phyloP scores from a whole-genome alignment of 1,284 basidiomycete genomes.

The Ustilago bromivora region DNA sequence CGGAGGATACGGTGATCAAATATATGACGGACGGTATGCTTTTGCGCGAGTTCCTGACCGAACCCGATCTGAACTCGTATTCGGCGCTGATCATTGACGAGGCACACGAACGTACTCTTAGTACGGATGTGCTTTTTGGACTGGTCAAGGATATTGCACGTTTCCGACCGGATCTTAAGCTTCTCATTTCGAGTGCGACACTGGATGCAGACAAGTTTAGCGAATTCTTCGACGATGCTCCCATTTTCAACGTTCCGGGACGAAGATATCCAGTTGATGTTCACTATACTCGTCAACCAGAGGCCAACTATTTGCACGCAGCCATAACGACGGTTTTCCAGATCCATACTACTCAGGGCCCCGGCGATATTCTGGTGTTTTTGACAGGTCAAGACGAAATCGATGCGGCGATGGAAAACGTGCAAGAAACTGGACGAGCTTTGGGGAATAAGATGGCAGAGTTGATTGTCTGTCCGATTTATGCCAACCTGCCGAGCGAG shows the following conservation, averaged over 20 bases:
- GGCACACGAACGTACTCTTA: slow-evolving; percentile 68
- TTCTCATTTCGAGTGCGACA: slow-evolving; percentile 67
- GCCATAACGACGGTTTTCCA: slow-evolving; percentile 99
- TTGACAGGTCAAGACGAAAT: slow-evolving; percentile 99
- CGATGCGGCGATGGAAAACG: slow-evolving; percentile 89
- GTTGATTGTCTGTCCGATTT: slow-evolving; percentile 95
- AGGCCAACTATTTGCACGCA: slow-evolving; percentile 88
- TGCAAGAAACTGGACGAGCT: slow-evolving; percentile 93
- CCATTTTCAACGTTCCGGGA: slow-evolving; percentile 80
- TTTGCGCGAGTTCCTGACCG: slow-evolving; percentile 68
- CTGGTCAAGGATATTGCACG: slow-evolving; percentile 68
- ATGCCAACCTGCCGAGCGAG: slow-evolving; percentile 96
- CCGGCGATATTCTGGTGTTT: slow-evolving; percentile 98
- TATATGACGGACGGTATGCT: slow-evolving; percentile 70
- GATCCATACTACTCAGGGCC: slow-evolving; percentile 97
- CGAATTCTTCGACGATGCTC: slow-evolving; percentile 68
- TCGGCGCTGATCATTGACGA: slow-evolving; percentile 69
- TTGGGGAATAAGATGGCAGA: slow-evolving; percentile 96
- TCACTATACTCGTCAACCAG: slow-evolving; percentile 78
- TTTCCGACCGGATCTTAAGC: slow-evolving; percentile 66
- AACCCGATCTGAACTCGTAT: slow-evolving; percentile 64
- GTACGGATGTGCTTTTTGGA: slow-evolving; percentile 68
- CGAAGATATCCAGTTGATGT: slow-evolving; percentile 98
- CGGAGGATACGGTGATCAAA: slow-evolving; percentile 76
- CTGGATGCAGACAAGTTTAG: slow-evolving; percentile 68